These are phyloP conservation scores for Eucalyptus sp. DNA, from an alignment of 345 rosid species.

Conservation along the genomic window DNA sequence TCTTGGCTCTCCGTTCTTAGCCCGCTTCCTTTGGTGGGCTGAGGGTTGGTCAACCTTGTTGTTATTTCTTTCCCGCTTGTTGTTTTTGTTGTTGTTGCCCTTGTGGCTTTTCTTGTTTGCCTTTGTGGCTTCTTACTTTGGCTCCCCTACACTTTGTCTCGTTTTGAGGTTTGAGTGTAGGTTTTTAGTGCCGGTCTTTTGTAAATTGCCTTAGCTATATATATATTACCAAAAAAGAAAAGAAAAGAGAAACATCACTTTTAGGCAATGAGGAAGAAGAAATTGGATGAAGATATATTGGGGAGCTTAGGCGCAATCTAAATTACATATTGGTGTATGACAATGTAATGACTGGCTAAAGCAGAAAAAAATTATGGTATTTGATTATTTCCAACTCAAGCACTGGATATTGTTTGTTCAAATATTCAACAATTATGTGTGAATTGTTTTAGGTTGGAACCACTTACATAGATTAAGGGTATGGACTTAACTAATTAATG, in stretches of 20 bases:
- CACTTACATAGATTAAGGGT: background rate
- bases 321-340: background rate
- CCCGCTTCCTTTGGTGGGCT: no score
- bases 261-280: background rate
- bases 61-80: no score
- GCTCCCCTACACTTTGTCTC: no score
- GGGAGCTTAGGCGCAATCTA: background rate
- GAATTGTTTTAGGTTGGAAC: background rate
- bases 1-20: no score
- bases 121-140: no score
- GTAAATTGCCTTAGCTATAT: no score
- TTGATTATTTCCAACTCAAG: background rate
- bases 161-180: no score
- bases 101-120: no score
- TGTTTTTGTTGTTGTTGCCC: no score
- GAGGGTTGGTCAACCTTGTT: no score
- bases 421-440: background rate
- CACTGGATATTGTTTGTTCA: background rate
- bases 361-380: background rate
- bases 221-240: no score
- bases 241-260: background rate
- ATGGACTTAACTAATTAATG: background rate
- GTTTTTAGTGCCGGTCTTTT: no score
- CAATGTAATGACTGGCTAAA: background rate
- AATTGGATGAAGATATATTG: background rate